These are phyloP conservation scores for Fusarium goolgardi DNA, from an alignment of 2,329 filamentous ascomycete genomes.

Conservation along the genomic window DNA sequence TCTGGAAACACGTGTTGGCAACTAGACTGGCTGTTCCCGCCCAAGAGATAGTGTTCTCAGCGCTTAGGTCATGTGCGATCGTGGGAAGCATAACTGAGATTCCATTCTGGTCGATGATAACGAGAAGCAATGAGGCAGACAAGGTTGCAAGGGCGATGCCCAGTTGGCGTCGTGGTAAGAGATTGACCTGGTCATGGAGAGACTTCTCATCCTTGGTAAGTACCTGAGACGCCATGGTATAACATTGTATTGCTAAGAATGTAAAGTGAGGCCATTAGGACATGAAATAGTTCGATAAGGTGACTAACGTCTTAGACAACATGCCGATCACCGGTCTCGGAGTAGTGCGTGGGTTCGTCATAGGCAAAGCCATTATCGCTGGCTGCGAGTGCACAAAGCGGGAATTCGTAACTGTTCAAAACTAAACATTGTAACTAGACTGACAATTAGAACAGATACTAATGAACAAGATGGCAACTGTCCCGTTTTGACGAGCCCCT, in stretches of 20 bases:
- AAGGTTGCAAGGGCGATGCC: neutral
- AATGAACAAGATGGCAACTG: too few species aligned
- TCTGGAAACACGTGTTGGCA: slow-evolving; percentile 10
- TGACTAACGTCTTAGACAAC: too few species aligned
- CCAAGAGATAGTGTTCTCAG: neutral
- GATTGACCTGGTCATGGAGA: neutral
- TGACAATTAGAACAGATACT: too few species aligned
- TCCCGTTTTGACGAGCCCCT: too few species aligned
- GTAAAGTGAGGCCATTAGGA: too few species aligned
- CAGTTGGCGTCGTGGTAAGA: neutral
- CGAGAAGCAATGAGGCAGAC: neutral
- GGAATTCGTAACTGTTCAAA: too few species aligned
- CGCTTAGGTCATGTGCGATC: neutral
- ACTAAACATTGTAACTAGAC: too few species aligned
- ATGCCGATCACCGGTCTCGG: neutral
- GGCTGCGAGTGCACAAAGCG: too few species aligned
- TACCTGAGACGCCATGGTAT: neutral
- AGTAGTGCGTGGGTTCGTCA: neutral
- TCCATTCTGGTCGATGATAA: slow-evolving; percentile 2
- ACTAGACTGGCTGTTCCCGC: slow-evolving; percentile 3
- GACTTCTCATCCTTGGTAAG: slow-evolving; percentile 7
- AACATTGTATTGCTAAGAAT: too few species aligned
- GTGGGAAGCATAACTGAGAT: slow-evolving; percentile 4
- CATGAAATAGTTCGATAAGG: too few species aligned
- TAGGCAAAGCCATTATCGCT: too few species aligned